Conservation (phyloP, 2,329 filamentous ascomycete genomes). For the Arthrobotrys iridis region DNA sequence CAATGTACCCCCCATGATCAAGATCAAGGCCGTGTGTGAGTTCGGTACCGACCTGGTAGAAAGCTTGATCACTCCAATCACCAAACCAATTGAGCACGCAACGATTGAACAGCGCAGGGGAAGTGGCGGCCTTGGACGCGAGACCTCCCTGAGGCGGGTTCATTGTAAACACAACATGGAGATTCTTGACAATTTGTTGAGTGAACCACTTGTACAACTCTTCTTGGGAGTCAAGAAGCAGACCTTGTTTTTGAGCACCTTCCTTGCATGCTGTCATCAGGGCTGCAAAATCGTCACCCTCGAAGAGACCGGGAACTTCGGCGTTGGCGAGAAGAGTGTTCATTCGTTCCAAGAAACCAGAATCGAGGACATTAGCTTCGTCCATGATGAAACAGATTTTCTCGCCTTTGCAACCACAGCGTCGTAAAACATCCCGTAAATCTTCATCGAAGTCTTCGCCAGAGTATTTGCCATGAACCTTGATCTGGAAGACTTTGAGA, state of each 20-base stretch:
- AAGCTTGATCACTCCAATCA: constrained; percentile 98
- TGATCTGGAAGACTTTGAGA: constrained; percentile 98
- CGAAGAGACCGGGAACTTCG: constrained; percentile 98
- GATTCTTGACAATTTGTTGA: constrained; percentile 97
- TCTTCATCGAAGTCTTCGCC: constrained; percentile 99
- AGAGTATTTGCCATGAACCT: constrained; percentile 98
- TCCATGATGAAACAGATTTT: constrained; percentile 99
- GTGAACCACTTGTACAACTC: constrained; percentile 99
- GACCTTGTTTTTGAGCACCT: constrained; percentile 92
- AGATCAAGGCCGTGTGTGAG: constrained; percentile 96
- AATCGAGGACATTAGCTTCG: constrained; percentile 97
- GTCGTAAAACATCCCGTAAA: constrained; percentile 87
- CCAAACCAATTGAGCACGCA: constrained; percentile 99
- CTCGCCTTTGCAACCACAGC: constrained; percentile 96
- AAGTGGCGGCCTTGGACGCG: constrained; percentile 95
- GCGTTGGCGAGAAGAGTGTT: constrained; percentile 98
- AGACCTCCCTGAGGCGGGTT: constrained; percentile 96
- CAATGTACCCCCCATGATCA: constrained; percentile 83
- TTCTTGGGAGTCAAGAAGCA: constrained; percentile 95
- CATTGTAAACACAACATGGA: constrained; percentile 99
- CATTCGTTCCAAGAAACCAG: constrained; percentile 98
- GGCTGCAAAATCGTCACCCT: constrained; percentile 98
- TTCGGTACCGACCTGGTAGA: constrained; percentile 97
- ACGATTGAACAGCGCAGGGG: constrained; percentile 97
- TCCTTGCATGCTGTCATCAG: constrained; percentile 99